Base-by-base conservation (phyloP, 2,329 filamentous ascomycete species). In the Chaetomiaceae sp. region DNA sequence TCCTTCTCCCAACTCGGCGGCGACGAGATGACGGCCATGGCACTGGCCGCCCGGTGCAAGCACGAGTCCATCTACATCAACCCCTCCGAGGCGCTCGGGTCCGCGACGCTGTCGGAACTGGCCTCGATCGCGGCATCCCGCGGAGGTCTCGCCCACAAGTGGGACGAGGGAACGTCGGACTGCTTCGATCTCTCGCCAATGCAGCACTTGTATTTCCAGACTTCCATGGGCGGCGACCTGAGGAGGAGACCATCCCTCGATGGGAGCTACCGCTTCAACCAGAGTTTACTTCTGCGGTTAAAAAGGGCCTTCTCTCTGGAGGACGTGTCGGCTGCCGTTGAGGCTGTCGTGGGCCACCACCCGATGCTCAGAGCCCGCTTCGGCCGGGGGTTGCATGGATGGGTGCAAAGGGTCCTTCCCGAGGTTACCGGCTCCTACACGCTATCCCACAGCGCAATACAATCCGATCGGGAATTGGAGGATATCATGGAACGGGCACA, bases 201-300 rank as follows among this genome's bases (percentile, higher is more conserved):
- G 73, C 78, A 81, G 64, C 73, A 75, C 51, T 67, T 81, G 4
- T 78, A 77, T 60, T 79, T 81, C 47, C 69, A 76, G 56, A 77
- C 75, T 0, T 64, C 68, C 2, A 73, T 77, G 63, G 72, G 72
- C 4, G 69, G 67, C 1, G 65, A 70, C 44, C 54, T 61, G 11
- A 64, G 65, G 23, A 60, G 64, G 14, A 62, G 70, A 23, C 61
- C 63, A 34, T 53, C 61, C 1, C 52, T 59, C 4, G 68, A 70
- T 2, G 69, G 70, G 0, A 71, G 66, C 20, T 75, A 74, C 54
- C 71, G 76, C 3, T 80, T 78, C 58, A 80, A 78, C 54, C 76
- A 77, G 58, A 78, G 77, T 55, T 65, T 79, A 6, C 63, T 80
- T 2, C 65, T 81, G 4, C 69, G 71, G 12, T 62, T 80, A 31